Evolutionary conservation across 306 rosid species (phyloP).

Genomic region (Ormosia semicastrata): DNA sequence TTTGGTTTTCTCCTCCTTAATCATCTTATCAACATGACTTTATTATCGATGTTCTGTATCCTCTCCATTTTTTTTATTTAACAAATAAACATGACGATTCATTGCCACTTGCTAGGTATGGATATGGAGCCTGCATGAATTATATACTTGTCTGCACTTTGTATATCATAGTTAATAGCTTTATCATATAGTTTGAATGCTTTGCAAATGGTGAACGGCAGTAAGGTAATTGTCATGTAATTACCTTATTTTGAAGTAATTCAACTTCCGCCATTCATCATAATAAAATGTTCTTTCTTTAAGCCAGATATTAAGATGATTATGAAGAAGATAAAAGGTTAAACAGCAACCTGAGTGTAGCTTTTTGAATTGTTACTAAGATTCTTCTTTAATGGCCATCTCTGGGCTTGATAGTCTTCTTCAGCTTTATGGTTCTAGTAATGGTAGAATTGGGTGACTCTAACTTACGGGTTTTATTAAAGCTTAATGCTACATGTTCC

Average conservation of each 20-base stretch:
- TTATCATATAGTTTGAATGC: background rate
- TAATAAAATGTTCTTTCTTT: background rate
- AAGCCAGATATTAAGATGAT: background rate
- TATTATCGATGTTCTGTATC: slow-evolving; percentile 2
- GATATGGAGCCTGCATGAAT: background rate
- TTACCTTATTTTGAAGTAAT: background rate
- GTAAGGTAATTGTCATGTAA: background rate
- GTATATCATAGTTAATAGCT: background rate
- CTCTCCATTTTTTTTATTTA: background rate
- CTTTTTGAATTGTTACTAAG: background rate
- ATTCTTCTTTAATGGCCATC: slow-evolving; percentile 10
- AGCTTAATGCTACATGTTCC: background rate
- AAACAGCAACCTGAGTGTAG: background rate
- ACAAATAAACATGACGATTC: background rate
- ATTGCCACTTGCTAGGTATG: background rate
- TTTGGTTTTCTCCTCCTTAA: background rate
- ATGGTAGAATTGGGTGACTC: slow-evolving; percentile 2
- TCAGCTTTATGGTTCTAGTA: background rate
- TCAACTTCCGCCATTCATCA: slow-evolving; percentile 6
- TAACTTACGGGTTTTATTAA: background rate
- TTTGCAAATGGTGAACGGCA: background rate
- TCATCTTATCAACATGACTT: background rate
- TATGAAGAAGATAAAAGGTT: slow-evolving; percentile 2
- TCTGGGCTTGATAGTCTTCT: background rate
- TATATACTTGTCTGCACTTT: slow-evolving; percentile 17